phyloP scores from a whole-genome alignment of 495 filamentous ascomycete species.

The Podospora appendiculata region DNA sequence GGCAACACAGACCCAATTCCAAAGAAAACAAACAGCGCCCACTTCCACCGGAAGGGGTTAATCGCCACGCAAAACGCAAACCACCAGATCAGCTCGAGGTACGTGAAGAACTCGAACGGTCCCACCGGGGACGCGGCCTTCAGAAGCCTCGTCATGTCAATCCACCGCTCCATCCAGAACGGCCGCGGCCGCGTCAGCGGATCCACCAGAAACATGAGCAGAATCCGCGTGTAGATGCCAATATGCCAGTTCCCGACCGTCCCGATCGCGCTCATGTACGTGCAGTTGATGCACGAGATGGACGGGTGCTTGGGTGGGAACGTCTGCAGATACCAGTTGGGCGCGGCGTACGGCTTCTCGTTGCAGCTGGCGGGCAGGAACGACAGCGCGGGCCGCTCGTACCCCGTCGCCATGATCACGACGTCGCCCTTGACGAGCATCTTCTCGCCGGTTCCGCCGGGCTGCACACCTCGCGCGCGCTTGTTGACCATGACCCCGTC shows the following conservation, averaged over 20 bases:
- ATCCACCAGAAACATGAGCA: slow-evolving; percentile 80
- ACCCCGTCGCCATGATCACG: slow-evolving; percentile 79
- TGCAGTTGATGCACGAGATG: slow-evolving; percentile 75
- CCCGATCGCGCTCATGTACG: slow-evolving; percentile 75
- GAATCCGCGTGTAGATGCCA: slow-evolving; percentile 76
- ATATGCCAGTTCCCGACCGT: slow-evolving; percentile 82
- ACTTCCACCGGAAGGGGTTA: slow-evolving; percentile 83
- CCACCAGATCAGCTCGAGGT: slow-evolving; percentile 78
- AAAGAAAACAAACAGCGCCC: slow-evolving; percentile 70
- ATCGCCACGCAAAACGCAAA: slow-evolving; percentile 69
- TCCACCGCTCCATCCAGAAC: slow-evolving; percentile 77
- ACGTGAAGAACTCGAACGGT: slow-evolving; percentile 84
- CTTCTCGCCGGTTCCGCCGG: slow-evolving; percentile 61
- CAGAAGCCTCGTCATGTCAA: slow-evolving; percentile 71
- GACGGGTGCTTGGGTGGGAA: slow-evolving; percentile 62
- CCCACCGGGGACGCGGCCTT: slow-evolving; percentile 60
- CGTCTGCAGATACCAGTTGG: slow-evolving; percentile 82
- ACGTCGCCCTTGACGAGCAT: slow-evolving; percentile 61
- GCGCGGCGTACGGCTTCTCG: slow-evolving; percentile 61
- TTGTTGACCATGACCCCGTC: slow-evolving; percentile 62
- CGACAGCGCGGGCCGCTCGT: slow-evolving; percentile 58
- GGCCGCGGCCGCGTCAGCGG: slow-evolving; percentile 63
- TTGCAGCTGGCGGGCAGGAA: slow-evolving; percentile 70
- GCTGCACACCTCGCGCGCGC: slow-evolving; percentile 62
- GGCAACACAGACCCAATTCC: slow-evolving; percentile 64